Conservation (phyloP, 2,329 filamentous ascomycete genomes). For the Grosmannia penicillata region DNA sequence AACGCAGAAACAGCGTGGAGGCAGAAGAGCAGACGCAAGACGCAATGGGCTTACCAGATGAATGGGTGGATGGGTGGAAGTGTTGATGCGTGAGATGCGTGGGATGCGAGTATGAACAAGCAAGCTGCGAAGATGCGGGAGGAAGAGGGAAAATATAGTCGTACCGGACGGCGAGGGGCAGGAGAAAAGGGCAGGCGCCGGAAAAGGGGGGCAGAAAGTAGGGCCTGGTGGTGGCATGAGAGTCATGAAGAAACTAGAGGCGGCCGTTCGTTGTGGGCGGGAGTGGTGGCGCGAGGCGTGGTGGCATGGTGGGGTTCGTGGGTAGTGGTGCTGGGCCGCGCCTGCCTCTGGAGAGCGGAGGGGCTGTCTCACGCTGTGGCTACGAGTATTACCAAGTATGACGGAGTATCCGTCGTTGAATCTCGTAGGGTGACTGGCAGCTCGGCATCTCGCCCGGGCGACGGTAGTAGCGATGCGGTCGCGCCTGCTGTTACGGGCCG, state of each 20-base stretch:
- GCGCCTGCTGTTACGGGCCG: too few relatives aligned
- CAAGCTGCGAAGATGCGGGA: neutral
- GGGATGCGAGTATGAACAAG: neutral
- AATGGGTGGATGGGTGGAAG: neutral
- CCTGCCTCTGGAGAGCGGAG: neutral
- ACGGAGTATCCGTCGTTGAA: too few relatives aligned
- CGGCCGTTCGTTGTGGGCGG: neutral
- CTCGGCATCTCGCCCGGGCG: too few relatives aligned
- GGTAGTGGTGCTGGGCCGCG: too few relatives aligned
- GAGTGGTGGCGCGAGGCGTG: neutral
- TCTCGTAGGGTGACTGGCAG: too few relatives aligned
- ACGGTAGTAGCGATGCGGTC: too few relatives aligned
- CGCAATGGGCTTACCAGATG: neutral
- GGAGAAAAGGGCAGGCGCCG: conserved; percentile 1
- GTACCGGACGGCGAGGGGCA: too few relatives aligned
- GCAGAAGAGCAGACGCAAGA: neutral
- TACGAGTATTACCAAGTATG: too few relatives aligned
- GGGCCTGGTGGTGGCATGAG: conserved; percentile 4
- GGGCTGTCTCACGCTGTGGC: too few relatives aligned
- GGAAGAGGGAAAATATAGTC: neutral
- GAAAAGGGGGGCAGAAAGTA: neutral
- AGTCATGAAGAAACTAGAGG: conserved; percentile 6
- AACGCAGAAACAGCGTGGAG: neutral
- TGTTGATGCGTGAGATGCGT: neutral
- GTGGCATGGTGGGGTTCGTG: conserved; percentile 3